A percentile compares a stretch with the other conserved stretches of the same genome.
Conservation (phyloP, 371 early-diverging fungal species). For the Paraphysoderma sedebokerense region DNA sequence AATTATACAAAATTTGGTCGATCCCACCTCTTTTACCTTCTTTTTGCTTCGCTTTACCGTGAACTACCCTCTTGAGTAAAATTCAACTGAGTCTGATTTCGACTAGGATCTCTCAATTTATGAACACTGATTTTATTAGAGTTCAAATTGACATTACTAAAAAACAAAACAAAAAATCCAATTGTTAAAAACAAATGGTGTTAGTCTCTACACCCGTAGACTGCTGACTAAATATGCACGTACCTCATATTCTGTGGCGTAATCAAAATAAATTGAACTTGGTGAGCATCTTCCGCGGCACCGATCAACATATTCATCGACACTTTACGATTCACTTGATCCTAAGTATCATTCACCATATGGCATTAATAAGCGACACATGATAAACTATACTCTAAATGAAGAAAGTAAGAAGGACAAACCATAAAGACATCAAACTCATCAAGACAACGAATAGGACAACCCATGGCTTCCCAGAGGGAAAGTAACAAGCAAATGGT, state of each 20-base stretch:
- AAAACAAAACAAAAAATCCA: no score
- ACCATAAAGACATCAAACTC: conserved; percentile 99
- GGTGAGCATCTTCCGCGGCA: conserved; percentile 43
- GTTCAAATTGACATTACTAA: no score
- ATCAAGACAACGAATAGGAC: conserved; percentile 91
- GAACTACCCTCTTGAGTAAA: no score
- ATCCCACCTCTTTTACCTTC: no score
- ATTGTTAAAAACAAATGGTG: no score
- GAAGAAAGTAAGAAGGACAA: conserved; percentile 11
- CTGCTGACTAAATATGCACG: no score
- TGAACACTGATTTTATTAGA: no score
- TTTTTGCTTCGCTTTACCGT: no score
- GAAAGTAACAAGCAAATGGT: conserved; percentile 91
- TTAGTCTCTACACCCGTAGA: no score
- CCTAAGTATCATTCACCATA: conserved; percentile 10
- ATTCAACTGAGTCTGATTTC: no score
- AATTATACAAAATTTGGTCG: no score
- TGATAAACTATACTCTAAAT: not conserved
- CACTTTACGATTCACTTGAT: conserved; percentile 85
- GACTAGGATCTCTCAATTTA: no score
- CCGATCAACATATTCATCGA: conserved; percentile 77
- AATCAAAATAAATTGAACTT: conserved; percentile 84
- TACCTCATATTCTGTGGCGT: conserved; percentile 64
- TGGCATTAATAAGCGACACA: not conserved
- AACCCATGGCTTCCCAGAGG: conserved; percentile 91